These are phyloP conservation scores for Talaromyces sp. DNA, from an alignment of 2,329 filamentous ascomycete genomes.

Conservation along the genomic window DNA sequence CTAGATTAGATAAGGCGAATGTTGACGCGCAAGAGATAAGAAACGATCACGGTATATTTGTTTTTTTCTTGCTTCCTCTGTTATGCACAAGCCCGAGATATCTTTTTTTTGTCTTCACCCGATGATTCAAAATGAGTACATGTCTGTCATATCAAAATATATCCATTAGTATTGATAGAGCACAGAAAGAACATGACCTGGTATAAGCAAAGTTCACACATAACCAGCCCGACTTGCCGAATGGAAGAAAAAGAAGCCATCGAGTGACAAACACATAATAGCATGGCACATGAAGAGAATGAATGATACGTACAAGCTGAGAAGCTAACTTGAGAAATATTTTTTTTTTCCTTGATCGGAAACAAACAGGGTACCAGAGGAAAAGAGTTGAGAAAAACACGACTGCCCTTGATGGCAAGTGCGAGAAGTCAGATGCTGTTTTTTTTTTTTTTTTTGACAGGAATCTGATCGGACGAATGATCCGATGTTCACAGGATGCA, in stretches of 20 bases:
- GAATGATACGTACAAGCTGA: slow-evolving; percentile 39
- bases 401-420: slow-evolving; percentile 24
- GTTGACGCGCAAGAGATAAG: slow-evolving; percentile 19
- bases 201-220: slow-evolving; percentile 5
- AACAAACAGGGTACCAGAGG: slow-evolving; percentile 10
- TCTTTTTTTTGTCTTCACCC: slow-evolving; percentile 22
- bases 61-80: slow-evolving; percentile 20
- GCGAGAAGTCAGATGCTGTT: slow-evolving; percentile 14
- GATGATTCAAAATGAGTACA: slow-evolving; percentile 38
- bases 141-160: slow-evolving; percentile 33
- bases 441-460: slow-evolving; percentile 5
- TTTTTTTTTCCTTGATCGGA: slow-evolving; percentile 1
- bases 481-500: slow-evolving; percentile 21
- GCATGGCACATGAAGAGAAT: slow-evolving; percentile 19
- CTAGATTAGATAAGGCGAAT: slow-evolving; percentile 16
- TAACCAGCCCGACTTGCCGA: neutral
- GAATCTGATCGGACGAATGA: slow-evolving; percentile 4
- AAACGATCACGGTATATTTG: slow-evolving; percentile 27
- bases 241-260: neutral
- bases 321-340: slow-evolving; percentile 6
- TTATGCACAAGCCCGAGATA: slow-evolving; percentile 34
- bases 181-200: slow-evolving; percentile 6
- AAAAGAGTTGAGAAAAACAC: slow-evolving; percentile 13
- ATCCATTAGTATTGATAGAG: slow-evolving; percentile 32
- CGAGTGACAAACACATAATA: slow-evolving; percentile 13